Conservation (phyloP, 257 asterid species). For the Marsdenia floribunda region DNA sequence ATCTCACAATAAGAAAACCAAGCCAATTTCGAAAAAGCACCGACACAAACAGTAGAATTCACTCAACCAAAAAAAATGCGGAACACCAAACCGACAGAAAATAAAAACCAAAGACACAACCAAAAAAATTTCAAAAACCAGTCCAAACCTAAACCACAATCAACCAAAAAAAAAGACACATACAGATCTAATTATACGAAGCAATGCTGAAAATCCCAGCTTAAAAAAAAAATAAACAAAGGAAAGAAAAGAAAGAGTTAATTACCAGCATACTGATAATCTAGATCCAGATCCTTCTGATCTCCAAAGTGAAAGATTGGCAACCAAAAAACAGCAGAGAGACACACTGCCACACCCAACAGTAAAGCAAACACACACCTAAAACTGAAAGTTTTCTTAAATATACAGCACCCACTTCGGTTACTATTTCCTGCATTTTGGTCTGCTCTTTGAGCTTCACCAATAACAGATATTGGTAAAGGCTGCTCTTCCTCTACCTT, state of each 20-base stretch:
- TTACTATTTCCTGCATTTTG: conserved; percentile 27
- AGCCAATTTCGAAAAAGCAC: not conserved
- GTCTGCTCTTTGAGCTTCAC: conserved; percentile 45
- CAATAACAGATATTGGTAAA: conserved; percentile 35
- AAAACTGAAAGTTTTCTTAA: conserved; percentile 38
- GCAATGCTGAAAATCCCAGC: conserved; percentile 12
- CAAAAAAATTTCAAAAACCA: not conserved
- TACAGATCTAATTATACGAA: conserved; percentile 10
- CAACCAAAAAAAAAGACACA: not conserved
- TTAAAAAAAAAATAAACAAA: not conserved
- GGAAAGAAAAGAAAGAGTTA: not conserved
- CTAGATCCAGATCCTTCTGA: conserved; percentile 72
- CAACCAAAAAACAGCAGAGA: conserved; percentile 70
- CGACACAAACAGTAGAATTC: conserved; percentile 1
- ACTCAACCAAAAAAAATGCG: not conserved
- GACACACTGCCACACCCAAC: conserved; percentile 58
- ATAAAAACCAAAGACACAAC: not conserved
- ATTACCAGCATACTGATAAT: conserved; percentile 38
- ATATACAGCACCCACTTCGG: conserved; percentile 29
- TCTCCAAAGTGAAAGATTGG: conserved; percentile 56
- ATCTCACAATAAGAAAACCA: not conserved
- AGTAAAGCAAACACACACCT: conserved; percentile 63
- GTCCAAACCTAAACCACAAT: not conserved
- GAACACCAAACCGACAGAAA: not conserved
- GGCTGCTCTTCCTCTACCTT: conserved; percentile 52